Conservation (phyloP, 2,329 filamentous ascomycete genomes). For the Sporothrix dimorphospora region DNA sequence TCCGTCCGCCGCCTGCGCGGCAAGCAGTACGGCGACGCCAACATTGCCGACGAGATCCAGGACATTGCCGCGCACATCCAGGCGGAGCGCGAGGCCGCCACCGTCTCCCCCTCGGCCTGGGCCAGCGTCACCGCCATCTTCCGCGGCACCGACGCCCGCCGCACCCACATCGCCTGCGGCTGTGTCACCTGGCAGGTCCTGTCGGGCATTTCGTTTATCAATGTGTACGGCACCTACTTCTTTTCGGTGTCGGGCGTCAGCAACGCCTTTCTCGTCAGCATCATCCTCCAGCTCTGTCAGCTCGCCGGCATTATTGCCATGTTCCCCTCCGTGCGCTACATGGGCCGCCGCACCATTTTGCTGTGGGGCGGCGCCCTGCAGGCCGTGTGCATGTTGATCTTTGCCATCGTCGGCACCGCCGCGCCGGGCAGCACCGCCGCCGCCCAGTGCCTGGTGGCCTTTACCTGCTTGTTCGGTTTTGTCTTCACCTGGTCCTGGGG, state of each 20-base stretch:
- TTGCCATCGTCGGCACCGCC: background rate
- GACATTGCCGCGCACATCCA: conserved; percentile 45
- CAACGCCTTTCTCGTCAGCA: background rate
- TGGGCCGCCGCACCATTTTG: background rate
- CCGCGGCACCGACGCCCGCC: conserved; percentile 53
- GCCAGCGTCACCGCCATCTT: conserved; percentile 43
- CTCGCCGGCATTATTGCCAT: background rate
- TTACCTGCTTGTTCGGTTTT: conserved; percentile 11
- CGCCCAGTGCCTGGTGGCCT: background rate
- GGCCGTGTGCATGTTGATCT: background rate
- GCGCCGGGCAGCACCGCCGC: background rate
- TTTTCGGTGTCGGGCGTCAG: background rate
- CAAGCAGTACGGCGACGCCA: conserved; percentile 37
- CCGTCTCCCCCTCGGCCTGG: background rate
- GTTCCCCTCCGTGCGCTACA: conserved; percentile 1
- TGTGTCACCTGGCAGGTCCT: conserved; percentile 39
- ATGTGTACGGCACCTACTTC: conserved; percentile 41
- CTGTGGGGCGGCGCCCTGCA: background rate
- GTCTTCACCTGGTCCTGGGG: conserved; percentile 21
- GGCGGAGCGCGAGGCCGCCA: conserved; percentile 40
- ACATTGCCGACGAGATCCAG: conserved; percentile 37
- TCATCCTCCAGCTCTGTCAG: background rate
- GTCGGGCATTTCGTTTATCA: conserved; percentile 39
- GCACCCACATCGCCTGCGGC: conserved; percentile 46
- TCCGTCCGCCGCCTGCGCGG: conserved; percentile 42